phyloP scores from a whole-genome alignment of 805 yeast species.

The Hanseniaspora jakobsenii region DNA sequence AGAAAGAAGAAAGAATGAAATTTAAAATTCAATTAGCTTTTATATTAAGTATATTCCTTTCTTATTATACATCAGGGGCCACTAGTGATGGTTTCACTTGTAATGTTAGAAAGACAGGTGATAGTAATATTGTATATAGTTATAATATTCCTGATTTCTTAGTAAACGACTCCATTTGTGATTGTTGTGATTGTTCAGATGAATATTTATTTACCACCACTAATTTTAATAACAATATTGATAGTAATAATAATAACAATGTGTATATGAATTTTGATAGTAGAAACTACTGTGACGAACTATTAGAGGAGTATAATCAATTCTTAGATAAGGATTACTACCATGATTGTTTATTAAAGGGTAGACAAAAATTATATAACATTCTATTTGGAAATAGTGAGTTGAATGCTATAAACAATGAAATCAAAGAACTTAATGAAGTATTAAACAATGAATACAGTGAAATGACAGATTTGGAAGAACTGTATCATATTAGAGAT shows the following conservation, averaged over 20 bases:
- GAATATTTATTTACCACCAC: constrained; percentile 36
- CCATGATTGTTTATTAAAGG: background rate
- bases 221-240: constrained; percentile 21
- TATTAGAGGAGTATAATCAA: constrained; percentile 41
- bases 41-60: too few species aligned
- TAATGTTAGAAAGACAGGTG: constrained; percentile 28
- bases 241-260: constrained; percentile 20
- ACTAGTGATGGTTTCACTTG: constrained; percentile 45
- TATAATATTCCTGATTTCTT: constrained; percentile 50
- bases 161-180: constrained; percentile 87
- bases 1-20: too few species aligned
- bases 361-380: background rate
- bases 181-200: constrained; percentile 95
- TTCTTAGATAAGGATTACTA: constrained; percentile 23
- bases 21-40: too few species aligned
- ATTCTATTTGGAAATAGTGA: too few species aligned
- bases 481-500: background rate
- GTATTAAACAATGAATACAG: background rate
- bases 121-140: constrained; percentile 58
- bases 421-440: background rate
- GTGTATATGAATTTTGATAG: constrained; percentile 22
- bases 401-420: background rate
- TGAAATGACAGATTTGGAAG: background rate
- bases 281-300: constrained; percentile 40
- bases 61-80: too few species aligned